phyloP scores from a whole-genome alignment of 306 rosid genomes.

The Vachellia collinsii region DNA sequence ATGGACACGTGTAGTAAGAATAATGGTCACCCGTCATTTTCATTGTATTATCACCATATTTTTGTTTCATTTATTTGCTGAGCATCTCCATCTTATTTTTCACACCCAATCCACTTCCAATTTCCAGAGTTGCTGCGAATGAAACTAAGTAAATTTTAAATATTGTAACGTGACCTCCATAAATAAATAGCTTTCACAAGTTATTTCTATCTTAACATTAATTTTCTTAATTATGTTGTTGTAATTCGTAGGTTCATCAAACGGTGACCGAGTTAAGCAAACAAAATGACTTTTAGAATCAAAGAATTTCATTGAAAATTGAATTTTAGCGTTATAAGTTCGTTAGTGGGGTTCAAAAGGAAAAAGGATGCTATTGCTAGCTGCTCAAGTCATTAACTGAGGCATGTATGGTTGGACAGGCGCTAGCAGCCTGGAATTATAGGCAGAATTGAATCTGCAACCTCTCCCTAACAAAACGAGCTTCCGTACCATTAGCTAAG shows the following conservation, averaged over 20 bases:
- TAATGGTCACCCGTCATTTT: constrained; percentile 27
- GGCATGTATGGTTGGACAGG: neutral
- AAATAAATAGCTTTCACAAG: no score
- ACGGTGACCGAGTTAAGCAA: neutral
- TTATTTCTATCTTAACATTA: no score
- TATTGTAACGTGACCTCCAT: no score
- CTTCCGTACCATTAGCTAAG: no score
- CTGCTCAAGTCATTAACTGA: neutral
- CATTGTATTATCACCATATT: constrained; percentile 40
- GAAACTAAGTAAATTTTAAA: no score
- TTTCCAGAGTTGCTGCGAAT: neutral
- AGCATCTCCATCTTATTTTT: neutral
- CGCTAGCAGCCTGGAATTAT: no score
- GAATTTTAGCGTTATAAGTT: neutral
- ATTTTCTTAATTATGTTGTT: neutral
- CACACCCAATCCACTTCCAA: neutral
- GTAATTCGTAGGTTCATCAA: neutral
- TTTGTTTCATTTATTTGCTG: constrained; percentile 1
- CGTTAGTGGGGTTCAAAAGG: neutral
- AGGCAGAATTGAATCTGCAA: no score
- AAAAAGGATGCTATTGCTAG: neutral
- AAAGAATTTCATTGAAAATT: neutral
- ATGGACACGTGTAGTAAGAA: constrained; percentile 23
- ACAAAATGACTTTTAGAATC: neutral
- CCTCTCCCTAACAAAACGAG: no score